Evolutionary conservation across 495 filamentous ascomycete genomes (phyloP).

Genomic region (Astrothelium subdiscretum): DNA sequence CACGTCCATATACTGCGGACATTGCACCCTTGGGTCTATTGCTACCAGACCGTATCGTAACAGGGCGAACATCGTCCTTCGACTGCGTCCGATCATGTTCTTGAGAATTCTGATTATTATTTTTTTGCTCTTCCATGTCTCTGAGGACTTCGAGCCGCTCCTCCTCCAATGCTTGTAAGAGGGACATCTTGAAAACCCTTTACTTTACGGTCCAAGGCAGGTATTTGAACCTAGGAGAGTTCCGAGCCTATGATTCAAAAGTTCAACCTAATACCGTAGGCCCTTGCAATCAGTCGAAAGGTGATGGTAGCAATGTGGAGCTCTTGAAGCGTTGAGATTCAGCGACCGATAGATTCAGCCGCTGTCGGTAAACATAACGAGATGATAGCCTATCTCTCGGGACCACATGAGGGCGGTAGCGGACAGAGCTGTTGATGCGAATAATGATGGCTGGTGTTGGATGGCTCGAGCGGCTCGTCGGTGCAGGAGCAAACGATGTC

Average conservation of each 20-base stretch:
- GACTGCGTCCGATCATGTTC: not conserved
- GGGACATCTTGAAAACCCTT: slow-evolving; percentile 35
- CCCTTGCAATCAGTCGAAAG: not conserved
- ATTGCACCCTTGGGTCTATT: slow-evolving; percentile 41
- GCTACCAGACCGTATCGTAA: slow-evolving; percentile 8
- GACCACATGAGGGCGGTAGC: not conserved
- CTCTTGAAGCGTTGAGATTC: not conserved
- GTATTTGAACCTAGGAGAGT: not conserved
- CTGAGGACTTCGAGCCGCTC: slow-evolving; percentile 60
- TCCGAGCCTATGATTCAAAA: not conserved
- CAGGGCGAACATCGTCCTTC: not conserved
- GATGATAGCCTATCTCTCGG: not conserved
- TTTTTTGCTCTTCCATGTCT: slow-evolving; percentile 39
- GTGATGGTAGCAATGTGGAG: not conserved
- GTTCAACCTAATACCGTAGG: not conserved
- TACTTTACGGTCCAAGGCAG: not conserved
- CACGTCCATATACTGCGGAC: slow-evolving; percentile 26
- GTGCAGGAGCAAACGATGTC: not conserved
- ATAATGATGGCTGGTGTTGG: not conserved
- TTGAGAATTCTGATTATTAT: not conserved
- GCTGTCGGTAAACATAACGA: slow-evolving; percentile 1
- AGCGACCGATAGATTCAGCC: not conserved
- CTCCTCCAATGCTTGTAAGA: slow-evolving; percentile 61
- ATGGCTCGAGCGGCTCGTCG: not conserved
- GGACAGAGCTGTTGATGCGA: not conserved